Conservation (phyloP, 306 rosid genomes). For the Betula pendula region DNA sequence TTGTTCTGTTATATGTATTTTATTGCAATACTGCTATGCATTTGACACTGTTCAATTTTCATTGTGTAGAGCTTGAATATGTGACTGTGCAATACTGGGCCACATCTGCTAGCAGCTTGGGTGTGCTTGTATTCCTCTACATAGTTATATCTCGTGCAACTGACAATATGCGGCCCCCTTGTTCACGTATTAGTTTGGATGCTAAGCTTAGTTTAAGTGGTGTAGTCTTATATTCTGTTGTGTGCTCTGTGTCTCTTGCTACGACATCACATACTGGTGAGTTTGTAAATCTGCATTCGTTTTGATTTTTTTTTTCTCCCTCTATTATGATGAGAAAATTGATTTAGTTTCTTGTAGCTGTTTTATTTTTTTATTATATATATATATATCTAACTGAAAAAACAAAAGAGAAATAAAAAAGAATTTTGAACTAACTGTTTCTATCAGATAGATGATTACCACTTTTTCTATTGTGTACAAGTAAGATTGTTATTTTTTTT, state of each 20-base stretch:
- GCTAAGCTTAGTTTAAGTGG: conserved; percentile 47
- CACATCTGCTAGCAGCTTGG: conserved; percentile 65
- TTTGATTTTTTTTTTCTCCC: background rate
- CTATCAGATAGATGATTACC: background rate
- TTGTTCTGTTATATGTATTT: conserved; percentile 1
- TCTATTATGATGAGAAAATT: background rate
- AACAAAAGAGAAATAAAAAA: background rate
- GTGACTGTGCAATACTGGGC: conserved; percentile 88
- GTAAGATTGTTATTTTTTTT: background rate
- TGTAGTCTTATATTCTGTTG: conserved; percentile 37
- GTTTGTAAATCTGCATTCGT: conserved; percentile 21
- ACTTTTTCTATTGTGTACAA: conserved; percentile 7
- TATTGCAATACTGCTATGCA: background rate
- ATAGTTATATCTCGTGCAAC: conserved; percentile 29
- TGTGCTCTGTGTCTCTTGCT: conserved; percentile 50
- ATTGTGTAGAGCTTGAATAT: conserved; percentile 64
- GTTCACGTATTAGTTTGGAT: conserved; percentile 36
- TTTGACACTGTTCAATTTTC: conserved; percentile 24
- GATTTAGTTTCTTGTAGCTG: background rate
- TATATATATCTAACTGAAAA: too few species aligned
- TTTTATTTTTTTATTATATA: background rate
- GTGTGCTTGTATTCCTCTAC: conserved; percentile 61
- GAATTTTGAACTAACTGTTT: background rate
- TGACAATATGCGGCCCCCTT: conserved; percentile 5
- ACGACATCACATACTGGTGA: conserved; percentile 53